phyloP scores from a whole-genome alignment of 2,329 filamentous ascomycete genomes.

The Leptographium lundbergii region DNA sequence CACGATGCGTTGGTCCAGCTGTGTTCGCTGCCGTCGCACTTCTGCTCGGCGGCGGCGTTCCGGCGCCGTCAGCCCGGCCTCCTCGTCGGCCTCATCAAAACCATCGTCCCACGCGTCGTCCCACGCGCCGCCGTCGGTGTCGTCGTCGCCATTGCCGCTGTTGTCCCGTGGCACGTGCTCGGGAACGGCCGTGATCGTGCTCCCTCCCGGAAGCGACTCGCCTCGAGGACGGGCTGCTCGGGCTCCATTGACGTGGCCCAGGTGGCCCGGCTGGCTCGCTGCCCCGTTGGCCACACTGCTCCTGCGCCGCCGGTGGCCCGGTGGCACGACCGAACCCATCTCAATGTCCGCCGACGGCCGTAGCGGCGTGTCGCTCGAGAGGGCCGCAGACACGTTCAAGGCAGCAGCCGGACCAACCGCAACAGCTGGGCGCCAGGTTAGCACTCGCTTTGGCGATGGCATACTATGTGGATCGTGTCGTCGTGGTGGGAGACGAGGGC shows the following conservation, averaged over 20 bases:
- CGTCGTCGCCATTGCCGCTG: not conserved
- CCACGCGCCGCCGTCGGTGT: conserved; percentile 36
- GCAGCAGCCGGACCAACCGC: not conserved
- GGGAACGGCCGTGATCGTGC: not conserved
- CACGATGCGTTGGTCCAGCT: conserved; percentile 57
- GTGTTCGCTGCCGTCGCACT: conserved; percentile 53
- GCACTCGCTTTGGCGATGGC: conserved; percentile 1
- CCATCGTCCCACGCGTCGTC: conserved; percentile 77
- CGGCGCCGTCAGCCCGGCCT: conserved; percentile 68
- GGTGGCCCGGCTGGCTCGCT: conserved; percentile 3
- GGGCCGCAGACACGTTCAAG: not conserved
- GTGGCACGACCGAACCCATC: conserved; percentile 37
- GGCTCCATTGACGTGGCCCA: not conserved
- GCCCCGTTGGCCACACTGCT: conserved; percentile 38
- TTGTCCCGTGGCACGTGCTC: not conserved
- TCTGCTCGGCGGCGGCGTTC: conserved; percentile 57
- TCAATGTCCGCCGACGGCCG: conserved; percentile 31
- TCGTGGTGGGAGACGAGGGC: not conserved
- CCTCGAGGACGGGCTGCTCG: not conserved
- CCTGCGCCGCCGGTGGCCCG: conserved; percentile 41
- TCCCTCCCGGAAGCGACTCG: not conserved
- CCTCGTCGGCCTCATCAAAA: conserved; percentile 77
- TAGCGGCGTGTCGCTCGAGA: not conserved
- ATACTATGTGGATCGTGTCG: not conserved
- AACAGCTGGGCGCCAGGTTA: not conserved